Evolutionary conservation across 2,329 filamentous ascomycete genomes (phyloP).

Genomic region (Aspergillus brasiliensis): DNA sequence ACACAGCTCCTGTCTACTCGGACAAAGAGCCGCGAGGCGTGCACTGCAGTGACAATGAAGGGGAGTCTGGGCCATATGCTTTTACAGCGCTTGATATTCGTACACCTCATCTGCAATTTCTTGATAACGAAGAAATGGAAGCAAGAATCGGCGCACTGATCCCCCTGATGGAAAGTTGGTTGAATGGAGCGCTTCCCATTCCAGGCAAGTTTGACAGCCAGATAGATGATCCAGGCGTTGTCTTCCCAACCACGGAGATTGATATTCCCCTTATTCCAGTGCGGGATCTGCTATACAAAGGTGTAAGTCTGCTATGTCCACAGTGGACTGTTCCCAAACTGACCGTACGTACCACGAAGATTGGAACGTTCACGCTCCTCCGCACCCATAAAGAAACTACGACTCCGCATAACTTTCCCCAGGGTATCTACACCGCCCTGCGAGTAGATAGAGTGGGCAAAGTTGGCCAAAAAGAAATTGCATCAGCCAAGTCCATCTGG

Average conservation of each 20-base stretch:
- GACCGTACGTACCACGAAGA: slow-evolving; percentile 6
- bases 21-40: slow-evolving; percentile 8
- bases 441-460: slow-evolving; percentile 1
- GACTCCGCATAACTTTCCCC: slow-evolving; percentile 8
- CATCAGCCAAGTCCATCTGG: slow-evolving; percentile 10
- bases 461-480: slow-evolving; percentile 7
- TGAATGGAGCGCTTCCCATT: slow-evolving; percentile 7
- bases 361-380: slow-evolving; percentile 12
- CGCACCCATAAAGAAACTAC: slow-evolving; percentile 10
- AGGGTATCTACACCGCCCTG: slow-evolving; percentile 8
- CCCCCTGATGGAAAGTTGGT: slow-evolving; percentile 9
- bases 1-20: slow-evolving; percentile 6
- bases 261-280: slow-evolving; percentile 9
- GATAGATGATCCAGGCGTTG: slow-evolving; percentile 1
- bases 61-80: neutral
- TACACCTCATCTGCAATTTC: too few relatives aligned
- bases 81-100: too few relatives aligned
- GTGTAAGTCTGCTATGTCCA: slow-evolving; percentile 6
- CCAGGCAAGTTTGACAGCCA: neutral
- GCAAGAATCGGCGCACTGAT: slow-evolving; percentile 9
- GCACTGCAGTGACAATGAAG: neutral
- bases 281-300: slow-evolving; percentile 12
- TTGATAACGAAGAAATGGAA: slow-evolving; percentile 7
- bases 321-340: neutral
- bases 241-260: slow-evolving; percentile 8